A percentile compares a stretch with the other conserved stretches of the same genome.
phyloP scores from a whole-genome alignment of 2,329 filamentous ascomycete genomes.

The Hypoxylon sp. region DNA sequence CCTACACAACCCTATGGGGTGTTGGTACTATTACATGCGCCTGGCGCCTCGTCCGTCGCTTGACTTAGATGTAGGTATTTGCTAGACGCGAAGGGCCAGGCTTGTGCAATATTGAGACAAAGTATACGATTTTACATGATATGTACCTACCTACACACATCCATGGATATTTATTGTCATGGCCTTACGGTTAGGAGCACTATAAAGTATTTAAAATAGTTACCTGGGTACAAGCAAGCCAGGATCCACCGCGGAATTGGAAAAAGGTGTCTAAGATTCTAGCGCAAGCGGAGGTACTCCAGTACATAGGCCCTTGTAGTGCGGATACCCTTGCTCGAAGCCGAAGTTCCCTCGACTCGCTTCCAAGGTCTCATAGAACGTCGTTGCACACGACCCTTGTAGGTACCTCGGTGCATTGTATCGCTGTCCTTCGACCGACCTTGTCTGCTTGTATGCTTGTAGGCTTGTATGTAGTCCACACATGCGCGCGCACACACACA shows the following conservation, averaged over 20 bases:
- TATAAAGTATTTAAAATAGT: constrained; percentile 17
- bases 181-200: constrained; percentile 19
- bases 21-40: constrained; percentile 7
- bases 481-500: constrained; percentile 17
- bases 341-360: constrained; percentile 44
- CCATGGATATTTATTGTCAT: constrained; percentile 10
- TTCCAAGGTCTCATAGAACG: constrained; percentile 38
- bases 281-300: constrained; percentile 25
- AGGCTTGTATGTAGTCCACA: not conserved
- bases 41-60: constrained; percentile 1
- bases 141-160: constrained; percentile 1
- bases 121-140: not conserved
- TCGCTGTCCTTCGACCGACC: constrained; percentile 4
- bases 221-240: constrained; percentile 19
- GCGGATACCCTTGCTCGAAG: constrained; percentile 39
- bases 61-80: constrained; percentile 6
- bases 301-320: constrained; percentile 18
- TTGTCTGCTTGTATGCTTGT: too few relatives aligned
- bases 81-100: constrained; percentile 24
- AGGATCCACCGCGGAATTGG: constrained; percentile 42
- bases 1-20: constrained; percentile 1
- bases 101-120: constrained; percentile 18
- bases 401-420: constrained; percentile 34
- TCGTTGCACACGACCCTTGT: constrained; percentile 35
- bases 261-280: constrained; percentile 38